phyloP scores from a whole-genome alignment of 2,329 filamentous ascomycete species.

The Diplocarpon rosae region DNA sequence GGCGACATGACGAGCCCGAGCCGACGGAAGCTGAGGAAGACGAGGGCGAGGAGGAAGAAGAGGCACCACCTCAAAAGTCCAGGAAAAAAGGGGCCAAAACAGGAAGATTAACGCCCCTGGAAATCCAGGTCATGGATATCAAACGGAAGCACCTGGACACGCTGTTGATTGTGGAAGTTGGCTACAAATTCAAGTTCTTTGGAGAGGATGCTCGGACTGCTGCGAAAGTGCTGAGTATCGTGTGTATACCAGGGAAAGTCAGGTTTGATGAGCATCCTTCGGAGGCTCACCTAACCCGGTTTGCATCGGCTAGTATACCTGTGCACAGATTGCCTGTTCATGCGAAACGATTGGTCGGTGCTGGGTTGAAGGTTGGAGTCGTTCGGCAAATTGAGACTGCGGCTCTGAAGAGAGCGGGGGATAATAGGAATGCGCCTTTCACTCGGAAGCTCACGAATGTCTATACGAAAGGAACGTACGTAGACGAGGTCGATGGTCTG shows the following conservation, averaged over 20 bases:
- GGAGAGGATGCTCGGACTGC: conserved; percentile 87
- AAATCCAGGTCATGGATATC: conserved; percentile 86
- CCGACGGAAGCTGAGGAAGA: conserved; percentile 39
- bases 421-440: conserved; percentile 89
- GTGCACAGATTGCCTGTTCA: conserved; percentile 87
- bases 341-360: conserved; percentile 81
- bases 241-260: conserved; percentile 93
- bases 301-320: conserved; percentile 92
- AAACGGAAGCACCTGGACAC: conserved; percentile 87
- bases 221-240: conserved; percentile 82
- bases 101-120: conserved; percentile 85
- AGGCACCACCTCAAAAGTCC: conserved; percentile 37
- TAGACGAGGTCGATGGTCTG: conserved; percentile 82
- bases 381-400: conserved; percentile 93
- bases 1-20: conserved; percentile 45
- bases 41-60: conserved; percentile 45
- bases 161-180: conserved; percentile 83
- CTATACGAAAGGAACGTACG: conserved; percentile 96
- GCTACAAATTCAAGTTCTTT: conserved; percentile 96
- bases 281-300: conserved; percentile 82
- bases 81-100: conserved; percentile 62
- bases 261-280: conserved; percentile 90
- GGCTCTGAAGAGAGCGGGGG: conserved; percentile 86
- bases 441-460: conserved; percentile 87
- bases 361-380: conserved; percentile 92